These are phyloP conservation scores for Xylariales sp. DNA, from an alignment of 2,329 filamentous ascomycete species.

Conservation along the genomic window DNA sequence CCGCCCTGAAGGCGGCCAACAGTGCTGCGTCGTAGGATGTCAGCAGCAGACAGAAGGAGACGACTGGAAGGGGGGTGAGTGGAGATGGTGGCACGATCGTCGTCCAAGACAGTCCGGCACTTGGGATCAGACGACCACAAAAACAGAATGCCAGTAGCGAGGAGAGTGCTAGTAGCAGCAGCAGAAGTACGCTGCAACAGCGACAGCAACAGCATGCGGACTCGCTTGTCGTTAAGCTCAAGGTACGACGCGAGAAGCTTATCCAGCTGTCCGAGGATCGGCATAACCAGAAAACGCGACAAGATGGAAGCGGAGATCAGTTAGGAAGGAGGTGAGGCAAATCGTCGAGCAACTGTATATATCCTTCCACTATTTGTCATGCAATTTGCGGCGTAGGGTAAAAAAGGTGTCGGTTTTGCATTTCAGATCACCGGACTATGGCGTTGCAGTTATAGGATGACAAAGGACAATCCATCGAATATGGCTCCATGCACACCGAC, in stretches of 20 bases:
- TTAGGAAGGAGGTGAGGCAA: too few species aligned
- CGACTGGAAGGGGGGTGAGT: constrained; percentile 12
- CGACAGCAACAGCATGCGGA: background rate
- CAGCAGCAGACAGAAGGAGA: constrained; percentile 16
- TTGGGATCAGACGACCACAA: background rate
- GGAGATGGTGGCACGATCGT: background rate
- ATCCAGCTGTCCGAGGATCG: background rate
- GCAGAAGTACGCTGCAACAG: background rate
- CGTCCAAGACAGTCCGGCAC: background rate
- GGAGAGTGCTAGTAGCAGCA: background rate
- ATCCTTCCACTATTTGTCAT: too few species aligned
- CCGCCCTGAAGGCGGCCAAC: constrained; percentile 56
- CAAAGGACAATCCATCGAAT: too few species aligned
- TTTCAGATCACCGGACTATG: too few species aligned
- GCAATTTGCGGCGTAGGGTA: too few species aligned
- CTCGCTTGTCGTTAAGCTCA: background rate
- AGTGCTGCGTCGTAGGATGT: constrained; percentile 27
- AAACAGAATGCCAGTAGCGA: background rate
- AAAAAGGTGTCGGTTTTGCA: too few species aligned
- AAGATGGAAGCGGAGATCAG: background rate
- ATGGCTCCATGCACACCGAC: too few species aligned
- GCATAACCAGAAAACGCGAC: background rate
- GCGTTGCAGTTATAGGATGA: too few species aligned
- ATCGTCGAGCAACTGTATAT: too few species aligned
- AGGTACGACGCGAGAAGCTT: constrained; percentile 1